Evolutionary conservation across 2,329 filamentous ascomycete species (phyloP), one percentile per base, ranked within the genome.

Genomic region (Aspergillus niger): DNA sequence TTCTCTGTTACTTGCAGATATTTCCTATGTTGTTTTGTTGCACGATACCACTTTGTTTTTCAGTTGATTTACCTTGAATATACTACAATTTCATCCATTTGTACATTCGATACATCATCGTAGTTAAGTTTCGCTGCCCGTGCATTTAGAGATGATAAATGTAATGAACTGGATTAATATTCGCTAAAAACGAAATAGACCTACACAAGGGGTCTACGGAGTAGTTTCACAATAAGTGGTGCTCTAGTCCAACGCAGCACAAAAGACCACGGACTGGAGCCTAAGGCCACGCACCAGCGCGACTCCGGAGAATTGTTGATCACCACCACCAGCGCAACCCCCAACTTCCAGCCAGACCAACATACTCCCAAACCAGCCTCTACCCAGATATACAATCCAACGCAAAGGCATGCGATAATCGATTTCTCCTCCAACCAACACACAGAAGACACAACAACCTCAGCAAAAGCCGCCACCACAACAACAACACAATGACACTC

Each of bases 1-100:
- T 59, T 55, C 24, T 26, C 53, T 47, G 28, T 50, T 50, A 10
- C 15, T 30, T 17, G 13, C 8, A 32, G 39, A 41, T 17, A 36
- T 59, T 10, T 48, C 43, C 11, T 57, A 57, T 32, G 38, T 11
- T 47, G 44, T 39, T 10, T 47, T 61, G 17, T 57, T 59, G 58
- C 43, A 64, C 57, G 67, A 69, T 69, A 69, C 65, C 66, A 69
- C 67, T 64, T 38, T 63, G 63, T 53, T 62, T 62, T 36, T 63
- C 24, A 30, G 11, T 10, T 17, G 11, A 13, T 52, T 17, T 32
- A 44, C 4, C 28, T 11, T n/a, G 20, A 43, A 20, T 43, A 44
- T 24, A 15, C 43, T 36, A 30, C 39, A 44, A 11, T 10, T 30
- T 56, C 32, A 5, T 36, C 13, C 32, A 3, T 36, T 10, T 10